These are phyloP conservation scores for Xylaria sp. DNA, from an alignment of 2,329 filamentous ascomycete genomes.

Conservation along the genomic window DNA sequence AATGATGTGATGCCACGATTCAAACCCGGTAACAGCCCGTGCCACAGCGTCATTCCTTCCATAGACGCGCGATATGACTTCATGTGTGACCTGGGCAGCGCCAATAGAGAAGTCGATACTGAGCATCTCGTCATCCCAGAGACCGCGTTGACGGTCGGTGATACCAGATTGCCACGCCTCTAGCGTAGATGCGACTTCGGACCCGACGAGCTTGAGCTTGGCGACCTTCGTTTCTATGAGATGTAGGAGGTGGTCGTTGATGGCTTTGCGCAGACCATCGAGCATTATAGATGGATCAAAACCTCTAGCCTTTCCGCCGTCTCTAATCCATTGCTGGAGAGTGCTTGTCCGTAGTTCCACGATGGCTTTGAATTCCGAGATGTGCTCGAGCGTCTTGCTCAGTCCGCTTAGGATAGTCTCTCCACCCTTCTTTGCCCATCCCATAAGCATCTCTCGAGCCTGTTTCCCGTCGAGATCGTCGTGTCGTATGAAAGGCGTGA, in stretches of 20 bases:
- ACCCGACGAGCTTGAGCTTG: slow-evolving; percentile 69
- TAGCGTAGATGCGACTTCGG: slow-evolving; percentile 66
- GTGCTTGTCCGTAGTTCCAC: slow-evolving; percentile 72
- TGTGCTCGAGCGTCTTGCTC: slow-evolving; percentile 61
- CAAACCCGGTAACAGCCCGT: slow-evolving; percentile 66
- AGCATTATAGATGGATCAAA: slow-evolving; percentile 73
- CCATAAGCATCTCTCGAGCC: slow-evolving; percentile 63
- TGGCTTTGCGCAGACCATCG: slow-evolving; percentile 67
- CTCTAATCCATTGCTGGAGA: slow-evolving; percentile 76
- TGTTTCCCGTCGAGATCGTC: slow-evolving; percentile 71
- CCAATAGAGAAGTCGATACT: slow-evolving; percentile 70
- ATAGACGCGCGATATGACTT: slow-evolving; percentile 71
- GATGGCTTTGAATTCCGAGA: slow-evolving; percentile 71
- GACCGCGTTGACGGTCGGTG: slow-evolving; percentile 55
- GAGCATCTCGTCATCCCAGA: slow-evolving; percentile 73
- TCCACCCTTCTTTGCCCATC: slow-evolving; percentile 68
- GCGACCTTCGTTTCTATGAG: slow-evolving; percentile 68
- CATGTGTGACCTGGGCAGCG: slow-evolving; percentile 70
- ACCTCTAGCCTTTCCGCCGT: slow-evolving; percentile 67
- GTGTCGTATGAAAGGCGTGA: slow-evolving; percentile 85
- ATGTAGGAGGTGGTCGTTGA: slow-evolving; percentile 70
- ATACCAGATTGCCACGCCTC: slow-evolving; percentile 63
- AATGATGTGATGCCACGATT: slow-evolving; percentile 76
- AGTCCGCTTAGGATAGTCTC: slow-evolving; percentile 67
- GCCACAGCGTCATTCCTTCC: slow-evolving; percentile 73